Evolutionary conservation across 164 flowering plant genomes (phyloP).

Genomic region (Dillenia suffruticosa): DNA sequence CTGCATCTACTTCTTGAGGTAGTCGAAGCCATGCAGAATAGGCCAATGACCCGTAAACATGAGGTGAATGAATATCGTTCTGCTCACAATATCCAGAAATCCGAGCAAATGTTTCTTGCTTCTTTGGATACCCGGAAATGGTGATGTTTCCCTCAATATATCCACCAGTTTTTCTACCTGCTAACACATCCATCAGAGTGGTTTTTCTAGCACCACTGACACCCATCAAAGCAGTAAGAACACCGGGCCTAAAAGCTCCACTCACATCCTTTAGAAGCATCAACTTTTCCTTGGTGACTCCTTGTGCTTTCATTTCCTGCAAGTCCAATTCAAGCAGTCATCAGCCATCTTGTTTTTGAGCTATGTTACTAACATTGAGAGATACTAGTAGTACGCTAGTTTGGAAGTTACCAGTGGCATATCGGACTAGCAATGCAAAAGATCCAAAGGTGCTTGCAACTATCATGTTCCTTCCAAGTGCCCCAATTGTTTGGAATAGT

Average conservation of each 20-base stretch:
- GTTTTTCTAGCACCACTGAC: slow-evolving; percentile 27
- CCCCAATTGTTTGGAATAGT: slow-evolving; percentile 40
- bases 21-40: slow-evolving; percentile 39
- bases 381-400: too few species aligned
- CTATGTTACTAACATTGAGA: too few species aligned
- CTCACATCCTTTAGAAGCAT: slow-evolving; percentile 14
- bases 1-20: slow-evolving; percentile 26
- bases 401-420: slow-evolving; percentile 42
- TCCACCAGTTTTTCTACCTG: slow-evolving; percentile 37
- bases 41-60: slow-evolving; percentile 29
- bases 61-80: slow-evolving; percentile 36
- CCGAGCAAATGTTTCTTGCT: slow-evolving; percentile 38
- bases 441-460: slow-evolving; percentile 51
- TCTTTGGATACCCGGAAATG: slow-evolving; percentile 36
- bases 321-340: not conserved
- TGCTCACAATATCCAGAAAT: slow-evolving; percentile 39
- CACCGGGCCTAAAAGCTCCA: not conserved
- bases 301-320: slow-evolving; percentile 64
- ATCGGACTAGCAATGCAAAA: slow-evolving; percentile 35
- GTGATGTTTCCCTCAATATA: slow-evolving; percentile 29
- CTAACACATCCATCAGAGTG: slow-evolving; percentile 41
- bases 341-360: too few species aligned
- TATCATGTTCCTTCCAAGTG: slow-evolving; percentile 43
- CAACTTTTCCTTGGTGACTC: slow-evolving; percentile 24
- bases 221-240: slow-evolving; percentile 35